Conservation (phyloP, 768 basidiomycete species). For the Suillus clintonianus region DNA sequence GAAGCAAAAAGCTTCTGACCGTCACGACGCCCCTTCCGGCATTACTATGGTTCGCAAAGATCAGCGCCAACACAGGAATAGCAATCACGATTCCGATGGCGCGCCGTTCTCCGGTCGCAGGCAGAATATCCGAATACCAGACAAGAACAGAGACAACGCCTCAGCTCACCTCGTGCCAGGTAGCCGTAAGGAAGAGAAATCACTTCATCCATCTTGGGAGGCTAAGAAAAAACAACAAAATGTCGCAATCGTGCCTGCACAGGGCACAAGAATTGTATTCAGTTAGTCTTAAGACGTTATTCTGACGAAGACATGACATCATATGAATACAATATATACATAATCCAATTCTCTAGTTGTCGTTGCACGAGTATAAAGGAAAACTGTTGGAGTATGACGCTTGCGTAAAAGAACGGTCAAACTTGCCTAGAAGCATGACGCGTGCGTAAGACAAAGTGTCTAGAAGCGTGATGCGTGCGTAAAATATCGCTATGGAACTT, state of each 20-base stretch:
- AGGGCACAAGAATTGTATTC: constrained; percentile 87
- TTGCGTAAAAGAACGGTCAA: neutral
- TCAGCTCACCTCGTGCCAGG: neutral
- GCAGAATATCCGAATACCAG: neutral
- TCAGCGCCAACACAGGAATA: constrained; percentile 18
- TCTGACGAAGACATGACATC: neutral
- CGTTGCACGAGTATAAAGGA: neutral
- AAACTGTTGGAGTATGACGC: neutral
- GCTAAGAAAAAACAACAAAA: constrained; percentile 82
- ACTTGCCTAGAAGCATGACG: neutral
- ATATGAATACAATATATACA: neutral
- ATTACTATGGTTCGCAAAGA: constrained; percentile 8
- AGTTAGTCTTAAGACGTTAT: constrained; percentile 1
- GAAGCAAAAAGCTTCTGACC: constrained; percentile 39
- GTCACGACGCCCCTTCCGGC: constrained; percentile 3
- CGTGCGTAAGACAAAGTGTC: neutral
- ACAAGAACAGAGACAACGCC: neutral
- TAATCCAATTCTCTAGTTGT: neutral
- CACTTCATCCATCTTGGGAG: constrained; percentile 95
- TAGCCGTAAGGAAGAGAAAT: constrained; percentile 21
- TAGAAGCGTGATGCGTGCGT: neutral
- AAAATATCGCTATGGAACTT: neutral
- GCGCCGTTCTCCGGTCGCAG: constrained; percentile 19
- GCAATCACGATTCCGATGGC: constrained; percentile 15
- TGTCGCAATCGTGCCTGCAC: constrained; percentile 60